Base-by-base conservation (phyloP, 2,329 filamentous ascomycete species). In the Sporothrix humicola region DNA sequence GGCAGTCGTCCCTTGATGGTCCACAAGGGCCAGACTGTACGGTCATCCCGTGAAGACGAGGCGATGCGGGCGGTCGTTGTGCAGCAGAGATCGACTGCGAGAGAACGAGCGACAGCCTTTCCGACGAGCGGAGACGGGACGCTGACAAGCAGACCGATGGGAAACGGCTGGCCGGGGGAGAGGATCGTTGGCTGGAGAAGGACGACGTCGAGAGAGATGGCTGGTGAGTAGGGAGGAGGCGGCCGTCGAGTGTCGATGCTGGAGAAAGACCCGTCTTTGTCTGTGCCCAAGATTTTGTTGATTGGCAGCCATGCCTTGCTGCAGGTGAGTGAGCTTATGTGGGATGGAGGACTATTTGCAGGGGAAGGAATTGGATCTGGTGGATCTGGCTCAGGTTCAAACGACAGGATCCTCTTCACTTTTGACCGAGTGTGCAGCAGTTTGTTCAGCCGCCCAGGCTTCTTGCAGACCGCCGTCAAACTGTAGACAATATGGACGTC, bases 161-260 rank as follows among this genome's bases (percentile, higher is more conserved):
- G 12, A 31, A 70, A 20, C 2, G 7, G 17, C 26, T 70, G 44
- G 26, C 72, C 72, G 7, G 72, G 72, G 3, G 72, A 65, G 44
- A 73, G 26, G 1, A 70, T 20, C 12, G 44, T 46, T 10, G 44
- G 66, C 4, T 54, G 42, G 1, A 66, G 72, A 44, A 73, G 42
- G 26, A 69, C 56, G 20, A 58, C 15, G n/a, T 73, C 72, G 13
- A 73, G 26, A 3, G 26, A 26, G 3, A 73, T 31, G 42, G 72
- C 58, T 9, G 72, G 72, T 1, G 66, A 63, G 48, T 73, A 73
- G 1, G 72, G 59, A 3, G 72, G 72, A 26, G 72, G 44, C 6
- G 42, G 23, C 15, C 17, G 8, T 44, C 31, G 26, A 17, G 37
- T 13, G 66, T 4, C 3, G 26, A 10, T 15, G 9, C 4, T n/a